Percentiles rank a stretch among this genome's conserved stretches.
Conservation (phyloP, 768 basidiomycete species). For the Xerocomus brunneocitrinus region DNA sequence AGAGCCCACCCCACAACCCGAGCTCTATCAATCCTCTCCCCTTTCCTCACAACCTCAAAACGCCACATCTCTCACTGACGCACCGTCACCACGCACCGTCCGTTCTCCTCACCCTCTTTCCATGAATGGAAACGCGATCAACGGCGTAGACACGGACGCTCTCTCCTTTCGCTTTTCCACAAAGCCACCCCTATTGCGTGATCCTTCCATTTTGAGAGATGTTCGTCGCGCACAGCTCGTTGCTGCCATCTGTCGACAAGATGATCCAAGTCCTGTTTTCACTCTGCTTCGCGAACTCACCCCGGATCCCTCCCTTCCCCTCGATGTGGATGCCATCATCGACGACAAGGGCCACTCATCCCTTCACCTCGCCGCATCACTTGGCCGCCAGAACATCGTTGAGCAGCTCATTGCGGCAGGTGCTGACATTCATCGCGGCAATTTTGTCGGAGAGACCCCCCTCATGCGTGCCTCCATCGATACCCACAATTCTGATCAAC, state of each 20-base stretch:
- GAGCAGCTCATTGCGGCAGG: constrained; percentile 69
- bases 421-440: constrained; percentile 88
- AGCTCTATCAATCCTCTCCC: constrained; percentile 20
- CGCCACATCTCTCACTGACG: constrained; percentile 32
- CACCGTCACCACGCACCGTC: constrained; percentile 35
- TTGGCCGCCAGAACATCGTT: constrained; percentile 66
- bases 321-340: constrained; percentile 77
- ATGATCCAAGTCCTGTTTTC: constrained; percentile 60
- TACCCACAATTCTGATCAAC: constrained; percentile 77
- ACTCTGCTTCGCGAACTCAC: constrained; percentile 63
- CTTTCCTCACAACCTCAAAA: constrained; percentile 19
- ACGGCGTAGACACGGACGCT: constrained; percentile 39
- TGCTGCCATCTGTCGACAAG: constrained; percentile 61
- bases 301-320: constrained; percentile 33
- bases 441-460: constrained; percentile 91
- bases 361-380: constrained; percentile 86
- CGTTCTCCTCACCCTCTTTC: constrained; percentile 44
- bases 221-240: constrained; percentile 59
- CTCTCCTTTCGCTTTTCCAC: constrained; percentile 62
- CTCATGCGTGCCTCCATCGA: constrained; percentile 89
- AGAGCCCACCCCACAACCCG: constrained; percentile 40
- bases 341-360: constrained; percentile 96
- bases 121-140: constrained; percentile 42
- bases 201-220: constrained; percentile 47
- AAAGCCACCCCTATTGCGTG: constrained; percentile 54